Percentiles rank a stretch among this genome's conserved stretches.
These are phyloP conservation scores for Gaultheria prostrata DNA, from an alignment of 148 eudicot genomes.

Conservation along the genomic window DNA sequence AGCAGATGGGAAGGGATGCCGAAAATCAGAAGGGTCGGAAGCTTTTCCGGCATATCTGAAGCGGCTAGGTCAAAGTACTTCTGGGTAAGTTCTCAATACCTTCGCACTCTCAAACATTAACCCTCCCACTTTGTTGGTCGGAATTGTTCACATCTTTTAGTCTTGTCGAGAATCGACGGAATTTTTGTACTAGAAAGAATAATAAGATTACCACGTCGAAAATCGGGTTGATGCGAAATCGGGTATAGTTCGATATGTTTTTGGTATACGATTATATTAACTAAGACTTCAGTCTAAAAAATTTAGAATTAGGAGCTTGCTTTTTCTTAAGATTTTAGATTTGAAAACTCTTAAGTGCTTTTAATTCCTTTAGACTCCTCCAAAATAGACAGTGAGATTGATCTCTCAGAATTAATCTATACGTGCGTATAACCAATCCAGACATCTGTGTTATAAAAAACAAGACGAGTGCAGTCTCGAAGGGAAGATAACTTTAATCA, in stretches of 20 bases:
- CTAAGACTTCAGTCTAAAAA: no score
- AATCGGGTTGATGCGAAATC: background rate
- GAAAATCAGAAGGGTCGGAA: slow-evolving; percentile 31
- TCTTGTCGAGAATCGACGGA: background rate
- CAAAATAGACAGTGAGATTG: no score
- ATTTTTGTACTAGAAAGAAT: no score
- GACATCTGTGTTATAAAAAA: no score
- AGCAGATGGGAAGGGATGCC: slow-evolving; percentile 17
- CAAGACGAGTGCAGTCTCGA: background rate
- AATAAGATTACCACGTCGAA: background rate
- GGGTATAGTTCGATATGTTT: background rate
- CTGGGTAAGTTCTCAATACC: slow-evolving; percentile 48
- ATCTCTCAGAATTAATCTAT: no score
- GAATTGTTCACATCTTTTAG: background rate
- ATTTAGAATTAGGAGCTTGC: no score
- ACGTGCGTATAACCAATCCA: no score
- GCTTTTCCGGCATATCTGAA: slow-evolving; percentile 36
- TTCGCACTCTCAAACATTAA: background rate
- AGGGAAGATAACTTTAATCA: background rate
- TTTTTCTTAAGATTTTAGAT: no score
- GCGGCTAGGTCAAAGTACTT: slow-evolving; percentile 41
- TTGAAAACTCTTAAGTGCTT: no score
- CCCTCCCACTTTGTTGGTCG: background rate
- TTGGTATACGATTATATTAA: no score
- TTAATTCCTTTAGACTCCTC: no score